Percentiles rank a stretch among this genome's conserved stretches.
These are phyloP conservation scores for Protostelium mycophagum DNA, from an alignment of 78 protist species.

Conservation along the genomic window DNA sequence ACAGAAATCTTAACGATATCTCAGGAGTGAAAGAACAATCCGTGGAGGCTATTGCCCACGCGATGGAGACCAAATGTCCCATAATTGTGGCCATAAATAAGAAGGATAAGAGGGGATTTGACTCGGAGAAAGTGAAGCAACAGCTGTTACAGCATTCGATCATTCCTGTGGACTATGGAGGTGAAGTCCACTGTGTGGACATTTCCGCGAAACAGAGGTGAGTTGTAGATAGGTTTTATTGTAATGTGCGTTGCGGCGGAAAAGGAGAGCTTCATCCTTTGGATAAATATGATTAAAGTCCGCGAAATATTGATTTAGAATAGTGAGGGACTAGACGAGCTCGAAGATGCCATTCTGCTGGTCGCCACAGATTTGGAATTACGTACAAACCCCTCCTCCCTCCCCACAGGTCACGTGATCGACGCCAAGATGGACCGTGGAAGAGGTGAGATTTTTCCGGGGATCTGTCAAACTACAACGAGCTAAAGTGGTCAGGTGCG, in stretches of 20 bases:
- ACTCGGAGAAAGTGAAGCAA: conserved; percentile 5
- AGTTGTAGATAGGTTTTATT: background rate
- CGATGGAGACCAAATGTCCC: conserved; percentile 40
- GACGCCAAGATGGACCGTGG: conserved; percentile 43
- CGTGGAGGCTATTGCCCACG: conserved; percentile 67
- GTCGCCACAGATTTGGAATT: conserved; percentile 51
- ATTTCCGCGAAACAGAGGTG: conserved; percentile 53
- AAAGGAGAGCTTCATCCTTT: background rate
- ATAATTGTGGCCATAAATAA: conserved; percentile 88
- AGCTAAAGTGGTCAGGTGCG: background rate
- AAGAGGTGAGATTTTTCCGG: background rate
- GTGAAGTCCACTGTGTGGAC: conserved; percentile 59
- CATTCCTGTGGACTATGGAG: conserved; percentile 77
- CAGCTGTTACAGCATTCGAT: conserved; percentile 64
- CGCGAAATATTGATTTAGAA: too few species aligned
- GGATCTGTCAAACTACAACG: background rate
- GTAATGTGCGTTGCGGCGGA: conserved; percentile 2
- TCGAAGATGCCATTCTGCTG: conserved; percentile 54
- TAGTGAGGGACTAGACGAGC: conserved; percentile 41
- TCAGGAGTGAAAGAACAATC: conserved; percentile 73
- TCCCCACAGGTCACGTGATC: conserved; percentile 21
- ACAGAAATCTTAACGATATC: background rate
- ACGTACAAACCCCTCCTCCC: conserved; percentile 10
- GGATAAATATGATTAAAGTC: too few species aligned
- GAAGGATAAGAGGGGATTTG: conserved; percentile 66